Base-by-base conservation (phyloP, 306 rosid species). In the Sicyos baderoa region DNA sequence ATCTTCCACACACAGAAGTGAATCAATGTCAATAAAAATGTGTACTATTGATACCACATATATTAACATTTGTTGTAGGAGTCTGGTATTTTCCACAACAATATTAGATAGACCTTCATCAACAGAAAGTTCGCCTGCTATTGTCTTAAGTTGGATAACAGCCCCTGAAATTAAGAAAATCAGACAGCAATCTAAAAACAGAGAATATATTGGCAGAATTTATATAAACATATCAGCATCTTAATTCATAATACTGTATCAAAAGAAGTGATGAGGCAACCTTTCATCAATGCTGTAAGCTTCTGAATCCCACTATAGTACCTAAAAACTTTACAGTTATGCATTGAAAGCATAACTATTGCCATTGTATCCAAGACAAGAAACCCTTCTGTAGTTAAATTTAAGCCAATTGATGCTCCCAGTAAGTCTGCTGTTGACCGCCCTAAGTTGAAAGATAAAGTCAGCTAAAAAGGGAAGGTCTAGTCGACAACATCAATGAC, bases 271-370 rank as follows among this genome's bases (percentile, higher is more conserved):
- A 51, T 32, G 70, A 72, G 50, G 56, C 13, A 79, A 93, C 99
- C 99, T 90, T 93, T 93, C 99, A 90, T 85, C 77, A 93, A 68
- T 42, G 94, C 99, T 6, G 88, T 90, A 29, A 93, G 87, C 79
- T 90, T 93, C 75, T 85, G 94, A 80, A 93, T 81, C 70, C 99
- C 99, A 71, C 96, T 87, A 76, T 80, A 85, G 83, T 88, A 90
- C 76, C 99, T 95, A 81, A 93, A 90, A 61, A 90, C 84, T 77
- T 87, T 84, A 80, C 99, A 93, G 82, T 90, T 93, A 64, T 93
- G 88, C 83, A 88, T 77, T 23, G 99, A 89, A 68, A 87, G 91
- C 62, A 79, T 76, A 61, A 88, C 78, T 79, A 93, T 85, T 76
- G 75, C 81, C 76, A 90, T 80, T 59, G 94, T 89, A 72, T 90